Percentiles rank a stretch among this genome's conserved stretches.
Conservation (phyloP, 345 rosid genomes). For the Gossypium turneri region DNA sequence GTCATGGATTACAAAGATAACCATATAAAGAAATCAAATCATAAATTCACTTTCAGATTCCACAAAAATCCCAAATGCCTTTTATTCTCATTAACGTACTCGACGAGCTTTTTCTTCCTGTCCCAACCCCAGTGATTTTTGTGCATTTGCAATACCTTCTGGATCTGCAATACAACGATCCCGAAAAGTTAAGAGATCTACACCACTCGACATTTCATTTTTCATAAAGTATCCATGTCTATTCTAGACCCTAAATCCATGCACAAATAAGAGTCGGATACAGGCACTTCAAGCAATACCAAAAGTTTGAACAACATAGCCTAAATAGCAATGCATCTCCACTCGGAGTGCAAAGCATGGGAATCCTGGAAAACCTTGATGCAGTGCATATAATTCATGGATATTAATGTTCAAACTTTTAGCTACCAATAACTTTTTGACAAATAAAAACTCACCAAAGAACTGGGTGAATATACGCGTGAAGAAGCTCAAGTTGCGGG, state of each 20-base stretch:
- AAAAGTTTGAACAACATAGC: not conserved
- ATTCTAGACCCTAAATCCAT: not conserved
- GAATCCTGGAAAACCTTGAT: not conserved
- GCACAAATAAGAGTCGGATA: not conserved
- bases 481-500: constrained; percentile 94
- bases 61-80: not conserved
- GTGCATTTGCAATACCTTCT: constrained; percentile 92
- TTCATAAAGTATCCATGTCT: no score
- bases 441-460: constrained; percentile 58
- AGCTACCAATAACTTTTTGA: not conserved
- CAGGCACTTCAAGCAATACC: not conserved
- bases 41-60: not conserved
- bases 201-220: no score
- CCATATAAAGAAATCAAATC: not conserved
- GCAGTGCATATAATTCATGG: not conserved
- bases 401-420: not conserved
- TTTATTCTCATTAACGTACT: constrained; percentile 42
- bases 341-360: not conserved
- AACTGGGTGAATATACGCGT: constrained; percentile 95
- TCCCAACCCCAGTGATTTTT: constrained; percentile 87
- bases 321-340: not conserved
- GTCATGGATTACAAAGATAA: not conserved
- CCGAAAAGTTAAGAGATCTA: not conserved
- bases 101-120: constrained; percentile 88
- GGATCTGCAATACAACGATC: constrained; percentile 52